Conservation (phyloP, 2,329 filamentous ascomycete genomes). For the Colletotrichum gigasporum region DNA sequence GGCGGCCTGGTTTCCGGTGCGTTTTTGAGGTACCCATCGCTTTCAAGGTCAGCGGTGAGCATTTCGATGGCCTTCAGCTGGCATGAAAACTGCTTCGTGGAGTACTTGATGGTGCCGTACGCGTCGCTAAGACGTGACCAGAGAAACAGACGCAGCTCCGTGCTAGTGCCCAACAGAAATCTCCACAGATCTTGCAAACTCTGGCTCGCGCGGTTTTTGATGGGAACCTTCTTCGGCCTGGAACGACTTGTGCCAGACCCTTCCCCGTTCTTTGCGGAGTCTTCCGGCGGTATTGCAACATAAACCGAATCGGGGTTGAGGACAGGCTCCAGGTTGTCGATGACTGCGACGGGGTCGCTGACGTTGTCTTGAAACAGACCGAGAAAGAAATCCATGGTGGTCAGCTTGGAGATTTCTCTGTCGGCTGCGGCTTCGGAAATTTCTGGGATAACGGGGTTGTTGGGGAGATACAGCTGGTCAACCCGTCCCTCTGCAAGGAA, state of each 20-base stretch:
- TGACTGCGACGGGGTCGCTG: slow-evolving; percentile 83
- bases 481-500: slow-evolving; percentile 53
- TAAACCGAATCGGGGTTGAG: slow-evolving; percentile 75
- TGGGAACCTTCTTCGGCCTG: slow-evolving; percentile 44
- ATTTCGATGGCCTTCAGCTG: slow-evolving; percentile 87
- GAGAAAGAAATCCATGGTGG: slow-evolving; percentile 95
- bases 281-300: slow-evolving; percentile 37
- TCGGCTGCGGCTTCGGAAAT: slow-evolving; percentile 86
- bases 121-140: slow-evolving; percentile 93
- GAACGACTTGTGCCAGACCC: slow-evolving; percentile 17
- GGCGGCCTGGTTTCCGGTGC: slow-evolving; percentile 72
- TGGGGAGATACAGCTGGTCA: slow-evolving; percentile 71
- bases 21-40: slow-evolving; percentile 70
- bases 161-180: slow-evolving; percentile 83
- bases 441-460: slow-evolving; percentile 89
- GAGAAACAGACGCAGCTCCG: slow-evolving; percentile 84
- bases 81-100: slow-evolving; percentile 89
- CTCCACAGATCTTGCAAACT: slow-evolving; percentile 82
- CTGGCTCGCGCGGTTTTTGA: slow-evolving; percentile 62
- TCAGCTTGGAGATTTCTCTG: slow-evolving; percentile 89
- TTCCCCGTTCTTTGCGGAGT: slow-evolving; percentile 27
- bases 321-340: slow-evolving; percentile 92
- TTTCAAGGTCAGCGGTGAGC: slow-evolving; percentile 70
- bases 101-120: slow-evolving; percentile 85
- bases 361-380: slow-evolving; percentile 87